A percentile compares a stretch with the other conserved stretches of the same genome.
Evolutionary conservation across 371 early-diverging fungal species (phyloP).

Genomic region (Syncephalis plumigaleata): DNA sequence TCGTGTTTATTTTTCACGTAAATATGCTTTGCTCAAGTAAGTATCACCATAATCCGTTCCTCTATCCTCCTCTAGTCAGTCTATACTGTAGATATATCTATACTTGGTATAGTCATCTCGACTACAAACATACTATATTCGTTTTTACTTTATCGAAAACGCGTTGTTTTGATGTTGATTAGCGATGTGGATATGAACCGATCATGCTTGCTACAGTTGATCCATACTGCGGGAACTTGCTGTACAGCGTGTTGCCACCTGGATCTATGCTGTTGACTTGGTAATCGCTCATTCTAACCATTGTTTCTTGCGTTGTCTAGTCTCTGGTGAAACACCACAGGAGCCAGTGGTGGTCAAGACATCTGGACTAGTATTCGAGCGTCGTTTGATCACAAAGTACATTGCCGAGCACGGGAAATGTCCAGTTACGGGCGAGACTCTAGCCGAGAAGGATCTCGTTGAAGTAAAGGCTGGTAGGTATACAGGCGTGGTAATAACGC

Average conservation of each 20-base stretch:
- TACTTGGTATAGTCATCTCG: too few relatives aligned
- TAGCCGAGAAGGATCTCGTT: slow-evolving; percentile 63
- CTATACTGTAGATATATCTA: too few relatives aligned
- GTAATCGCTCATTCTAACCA: not conserved
- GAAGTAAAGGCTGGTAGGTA: slow-evolving; percentile 42
- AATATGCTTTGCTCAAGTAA: slow-evolving; percentile 3
- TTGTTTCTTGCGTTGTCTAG: slow-evolving; percentile 17
- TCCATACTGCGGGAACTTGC: too few relatives aligned
- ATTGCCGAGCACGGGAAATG: slow-evolving; percentile 67
- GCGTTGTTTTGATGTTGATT: too few relatives aligned
- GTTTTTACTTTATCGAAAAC: too few relatives aligned
- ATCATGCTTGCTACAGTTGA: too few relatives aligned
- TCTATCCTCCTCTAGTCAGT: not conserved
- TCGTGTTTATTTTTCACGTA: too few relatives aligned
- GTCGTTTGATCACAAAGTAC: slow-evolving; percentile 69
- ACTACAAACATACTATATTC: too few relatives aligned
- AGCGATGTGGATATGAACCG: too few relatives aligned
- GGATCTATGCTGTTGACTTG: not conserved
- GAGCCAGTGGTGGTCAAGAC: slow-evolving; percentile 76
- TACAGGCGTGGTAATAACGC: not conserved
- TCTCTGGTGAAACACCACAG: slow-evolving; percentile 80
- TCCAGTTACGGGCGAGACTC: slow-evolving; percentile 61
- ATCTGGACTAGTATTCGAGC: slow-evolving; percentile 75
- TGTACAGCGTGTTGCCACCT: too few relatives aligned
- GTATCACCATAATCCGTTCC: too few relatives aligned